Evolutionary conservation across 2,329 filamentous ascomycete species (phyloP), one percentile per base, ranked within the genome.

Genomic region (Arachnomyces sp.): DNA sequence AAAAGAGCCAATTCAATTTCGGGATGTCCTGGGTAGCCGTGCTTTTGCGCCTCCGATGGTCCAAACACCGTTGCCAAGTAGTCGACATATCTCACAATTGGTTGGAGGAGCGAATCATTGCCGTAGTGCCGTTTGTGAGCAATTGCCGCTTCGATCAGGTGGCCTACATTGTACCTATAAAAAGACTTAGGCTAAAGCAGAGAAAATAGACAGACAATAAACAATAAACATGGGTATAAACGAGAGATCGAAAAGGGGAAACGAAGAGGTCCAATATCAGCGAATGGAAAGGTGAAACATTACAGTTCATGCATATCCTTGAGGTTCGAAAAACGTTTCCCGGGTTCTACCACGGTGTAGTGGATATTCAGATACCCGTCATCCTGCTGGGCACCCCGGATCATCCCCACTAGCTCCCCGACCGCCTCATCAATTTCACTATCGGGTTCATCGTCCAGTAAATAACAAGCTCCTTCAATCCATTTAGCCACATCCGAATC

Each of bases 301-400:
- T 60, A 76, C 64, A 81, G 56, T 54, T 80, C 77, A 58, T 81
- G 76, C 59, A 78, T 68, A 54, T 81, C 77, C 35, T 74, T 57
- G 6, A 81, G 46, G 47, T 81, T 80, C 0, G 71, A 68, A 61
- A 74, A 81, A 7, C 76, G 55, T 38, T 72, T 70, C 0, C 59
- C 65, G 0, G 73, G 74, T 32, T 74, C 73, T 1, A 78, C 72
- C 0, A 81, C 71, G 0, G 73, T 77, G 45, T 73, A 81, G 50
- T 81, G 76, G 5, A 79, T 71, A 49, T 81, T 81, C 15, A 82
- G 52, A 50, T 81, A 82, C 1, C 77, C 77, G 50, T 81, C 77
- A 1, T 61, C 55, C 39, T 74, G 69, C 57, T 81, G 77, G 0
- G 77, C 77, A 2, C 50, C 56, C 6, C 67, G 52, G 8, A 81